These are phyloP conservation scores for Collybia sp. DNA, from an alignment of 768 basidiomycete genomes.

Conservation along the genomic window DNA sequence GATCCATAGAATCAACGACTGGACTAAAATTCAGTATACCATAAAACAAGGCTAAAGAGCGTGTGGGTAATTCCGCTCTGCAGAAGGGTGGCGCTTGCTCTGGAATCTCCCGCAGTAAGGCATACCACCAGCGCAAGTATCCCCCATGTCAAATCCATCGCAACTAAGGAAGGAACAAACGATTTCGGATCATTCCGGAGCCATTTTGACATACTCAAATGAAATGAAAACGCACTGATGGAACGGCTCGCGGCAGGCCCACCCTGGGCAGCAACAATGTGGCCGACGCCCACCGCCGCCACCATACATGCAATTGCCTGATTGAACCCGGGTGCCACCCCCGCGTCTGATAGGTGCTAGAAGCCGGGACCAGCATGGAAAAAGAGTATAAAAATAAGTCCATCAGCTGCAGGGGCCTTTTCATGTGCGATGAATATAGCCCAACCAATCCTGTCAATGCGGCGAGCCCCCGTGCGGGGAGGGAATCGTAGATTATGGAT, in stretches of 20 bases:
- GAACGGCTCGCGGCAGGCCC: conserved; percentile 17
- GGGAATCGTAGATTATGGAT: conserved; percentile 21
- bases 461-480: conserved; percentile 11
- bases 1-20: too few species aligned
- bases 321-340: conserved; percentile 25
- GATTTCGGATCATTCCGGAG: too few species aligned
- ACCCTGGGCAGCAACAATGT: conserved; percentile 19
- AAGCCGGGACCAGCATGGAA: conserved; percentile 16
- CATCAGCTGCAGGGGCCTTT: not conserved
- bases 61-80: conserved; percentile 20
- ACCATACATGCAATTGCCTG: conserved; percentile 31
- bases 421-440: not conserved
- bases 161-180: conserved; percentile 14
- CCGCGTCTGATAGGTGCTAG: conserved; percentile 20
- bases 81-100: conserved; percentile 24
- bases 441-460: conserved; percentile 21
- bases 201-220: not conserved
- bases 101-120: conserved; percentile 10
- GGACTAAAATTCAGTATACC: not conserved
- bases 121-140: conserved; percentile 22
- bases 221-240: conserved; percentile 17
- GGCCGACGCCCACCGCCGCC: conserved; percentile 24
- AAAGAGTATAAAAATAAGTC: not conserved
- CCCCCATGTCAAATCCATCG: conserved; percentile 23
- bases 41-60: conserved; percentile 14